phyloP scores from a whole-genome alignment of 768 basidiomycete genomes.

The Panaeolus cyanescens region DNA sequence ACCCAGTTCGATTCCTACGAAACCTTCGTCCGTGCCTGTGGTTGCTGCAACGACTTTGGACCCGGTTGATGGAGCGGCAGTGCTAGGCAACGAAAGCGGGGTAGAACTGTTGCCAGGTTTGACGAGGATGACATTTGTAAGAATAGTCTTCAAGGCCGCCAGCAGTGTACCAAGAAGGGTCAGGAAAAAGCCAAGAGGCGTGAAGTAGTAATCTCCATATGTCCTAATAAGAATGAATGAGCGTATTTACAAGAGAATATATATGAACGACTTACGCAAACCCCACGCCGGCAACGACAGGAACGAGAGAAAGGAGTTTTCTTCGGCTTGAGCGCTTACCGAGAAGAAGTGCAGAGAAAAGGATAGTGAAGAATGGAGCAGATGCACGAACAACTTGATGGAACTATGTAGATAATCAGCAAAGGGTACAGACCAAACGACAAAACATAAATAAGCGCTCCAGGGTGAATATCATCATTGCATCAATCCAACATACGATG shows the following conservation, averaged over 20 bases:
- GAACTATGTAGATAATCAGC: slow-evolving; percentile 54
- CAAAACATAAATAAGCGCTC: background rate
- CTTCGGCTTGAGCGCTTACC: slow-evolving; percentile 55
- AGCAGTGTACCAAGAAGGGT: slow-evolving; percentile 90
- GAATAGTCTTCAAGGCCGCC: slow-evolving; percentile 92
- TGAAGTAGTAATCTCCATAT: slow-evolving; percentile 95
- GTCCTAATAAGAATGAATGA: slow-evolving; percentile 52
- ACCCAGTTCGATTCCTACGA: background rate
- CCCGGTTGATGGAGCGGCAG: background rate
- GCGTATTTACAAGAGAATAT: background rate
- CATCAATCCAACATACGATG: background rate
- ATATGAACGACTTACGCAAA: slow-evolving; percentile 65
- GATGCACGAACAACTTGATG: slow-evolving; percentile 96
- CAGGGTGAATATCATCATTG: background rate
- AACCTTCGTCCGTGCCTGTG: background rate
- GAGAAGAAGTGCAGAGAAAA: slow-evolving; percentile 72
- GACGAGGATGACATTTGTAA: slow-evolving; percentile 70
- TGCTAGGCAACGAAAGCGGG: background rate
- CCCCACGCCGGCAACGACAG: slow-evolving; percentile 88
- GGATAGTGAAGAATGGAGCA: slow-evolving; percentile 90
- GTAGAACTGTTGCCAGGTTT: slow-evolving; percentile 13
- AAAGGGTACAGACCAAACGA: slow-evolving; percentile 1
- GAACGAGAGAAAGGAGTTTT: slow-evolving; percentile 75
- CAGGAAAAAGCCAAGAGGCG: slow-evolving; percentile 78
- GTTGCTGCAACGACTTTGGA: background rate